phyloP scores from a whole-genome alignment of 805 yeast genomes.

The Yarrowia hollandica region DNA sequence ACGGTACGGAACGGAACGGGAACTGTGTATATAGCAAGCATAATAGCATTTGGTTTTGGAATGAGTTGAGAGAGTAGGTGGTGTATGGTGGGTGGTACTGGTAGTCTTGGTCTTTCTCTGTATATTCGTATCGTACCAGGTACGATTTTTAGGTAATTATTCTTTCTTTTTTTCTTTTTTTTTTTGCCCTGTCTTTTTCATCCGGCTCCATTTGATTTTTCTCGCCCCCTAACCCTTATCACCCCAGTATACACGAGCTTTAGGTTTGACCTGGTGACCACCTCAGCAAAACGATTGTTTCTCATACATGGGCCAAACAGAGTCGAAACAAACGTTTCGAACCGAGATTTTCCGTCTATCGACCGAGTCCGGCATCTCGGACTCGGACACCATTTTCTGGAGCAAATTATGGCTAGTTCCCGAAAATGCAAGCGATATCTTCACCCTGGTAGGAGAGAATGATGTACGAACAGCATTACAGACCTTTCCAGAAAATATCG shows the following conservation, averaged over 20 bases:
- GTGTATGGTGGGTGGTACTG: too few species aligned
- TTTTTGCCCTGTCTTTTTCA: background rate
- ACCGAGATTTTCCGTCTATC: slow-evolving; percentile 17
- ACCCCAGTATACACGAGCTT: background rate
- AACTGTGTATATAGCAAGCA: slow-evolving; percentile 13
- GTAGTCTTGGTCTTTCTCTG: too few species aligned
- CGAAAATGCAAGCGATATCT: slow-evolving; percentile 6
- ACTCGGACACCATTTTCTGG: slow-evolving; percentile 15
- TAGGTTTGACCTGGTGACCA: background rate
- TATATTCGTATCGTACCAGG: background rate
- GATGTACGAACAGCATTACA: slow-evolving; percentile 6
- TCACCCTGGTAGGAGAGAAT: background rate
- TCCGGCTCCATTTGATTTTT: too few species aligned
- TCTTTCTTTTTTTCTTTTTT: background rate
- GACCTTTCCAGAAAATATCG: slow-evolving; percentile 10
- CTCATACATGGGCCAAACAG: slow-evolving; percentile 18
- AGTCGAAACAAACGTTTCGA: slow-evolving; percentile 28
- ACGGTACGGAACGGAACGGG: too few species aligned
- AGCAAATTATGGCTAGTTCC: slow-evolving; percentile 23
- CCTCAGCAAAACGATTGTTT: background rate
- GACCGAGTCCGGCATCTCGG: background rate
- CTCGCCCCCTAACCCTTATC: slow-evolving; percentile 15
- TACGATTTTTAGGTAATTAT: background rate
- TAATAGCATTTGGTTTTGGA: slow-evolving; percentile 7
- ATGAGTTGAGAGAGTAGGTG: too few species aligned